Base-by-base conservation (phyloP, 768 basidiomycete genomes). In the Grammothele lineata region DNA sequence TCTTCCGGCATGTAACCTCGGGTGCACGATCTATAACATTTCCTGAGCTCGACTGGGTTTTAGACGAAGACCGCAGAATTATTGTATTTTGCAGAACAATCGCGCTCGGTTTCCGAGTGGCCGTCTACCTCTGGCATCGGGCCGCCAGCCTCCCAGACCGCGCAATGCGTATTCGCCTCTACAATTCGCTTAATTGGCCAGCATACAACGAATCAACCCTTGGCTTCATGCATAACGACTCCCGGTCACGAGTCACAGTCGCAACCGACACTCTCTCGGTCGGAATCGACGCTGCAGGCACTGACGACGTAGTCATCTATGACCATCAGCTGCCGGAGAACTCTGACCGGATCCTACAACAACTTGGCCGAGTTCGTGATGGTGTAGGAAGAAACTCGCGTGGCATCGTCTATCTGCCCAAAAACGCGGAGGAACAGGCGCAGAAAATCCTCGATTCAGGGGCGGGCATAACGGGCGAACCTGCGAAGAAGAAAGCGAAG, bases 161-260 rank as follows among this genome's bases (percentile, higher is more conserved):
- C n/a, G n/a, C n/a, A n/a, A n/a, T n/a, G 40, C 40, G 40, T 25
- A 47, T 50, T n/a, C 49, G 49, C 3, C 17, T 47, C 33, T 47
- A 50, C 49, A 49, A 50, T 22, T 27, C 45, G 8, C 45, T 50
- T 8, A 50, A 50, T 26, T 50, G 43, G 44, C 35, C 33, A 3
- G 12, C 35, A 17, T 50, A 45, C 45, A 50, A 50, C 32, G 15
- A 17, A 23, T 10, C 17, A 6, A 45, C 49, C 21, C 44, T 37
- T 5, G 37, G 19, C 11, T 24, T 47, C 12, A 15, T 50, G 34
- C 49, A 33, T n/a, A 40, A 19, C 11, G 37, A 37, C 24, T 7
- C 3, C 19, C 11, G 7, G 21, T 46, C 24, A 4, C 23, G 35
- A 17, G 21, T 46, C 4, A 38, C 26, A 4, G 12, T 42, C 4